Percentiles rank a stretch among this genome's conserved stretches.
These are phyloP conservation scores for Phyllostachys edulis DNA, from an alignment of 176 grass and related monocot genomes.

Conservation along the genomic window DNA sequence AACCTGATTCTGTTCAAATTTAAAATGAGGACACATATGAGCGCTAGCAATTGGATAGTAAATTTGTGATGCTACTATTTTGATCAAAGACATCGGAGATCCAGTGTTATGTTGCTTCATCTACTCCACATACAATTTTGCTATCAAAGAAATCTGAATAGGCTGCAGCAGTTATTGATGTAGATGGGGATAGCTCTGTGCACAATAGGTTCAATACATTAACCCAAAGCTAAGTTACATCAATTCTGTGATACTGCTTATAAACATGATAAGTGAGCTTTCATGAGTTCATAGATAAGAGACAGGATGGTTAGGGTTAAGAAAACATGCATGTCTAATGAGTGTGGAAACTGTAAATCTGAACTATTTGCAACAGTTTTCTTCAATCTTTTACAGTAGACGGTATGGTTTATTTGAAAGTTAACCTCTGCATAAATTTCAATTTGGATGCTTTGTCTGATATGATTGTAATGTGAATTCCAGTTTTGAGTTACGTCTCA, in stretches of 20 bases:
- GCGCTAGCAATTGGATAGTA: not conserved
- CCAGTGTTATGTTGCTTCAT: constrained; percentile 19
- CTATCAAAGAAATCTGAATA: not conserved
- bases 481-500: constrained; percentile 91
- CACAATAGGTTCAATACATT: not conserved
- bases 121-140: not conserved
- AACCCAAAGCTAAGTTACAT: not conserved
- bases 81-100: not conserved
- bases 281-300: not conserved
- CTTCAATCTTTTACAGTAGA: not conserved
- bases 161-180: not conserved
- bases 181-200: not conserved
- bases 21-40: not conserved
- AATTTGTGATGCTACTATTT: not conserved
- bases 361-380: not conserved
- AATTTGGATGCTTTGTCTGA: constrained; percentile 10
- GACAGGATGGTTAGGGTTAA: not conserved
- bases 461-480: constrained; percentile 13
- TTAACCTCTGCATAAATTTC: not conserved
- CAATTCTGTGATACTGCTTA: not conserved
- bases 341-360: not conserved
- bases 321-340: not conserved
- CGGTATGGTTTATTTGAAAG: not conserved
- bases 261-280: not conserved
- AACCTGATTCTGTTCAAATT: not conserved